Evolutionary conservation across 495 filamentous ascomycete genomes (phyloP).

Genomic region (Tuber magnatum): DNA sequence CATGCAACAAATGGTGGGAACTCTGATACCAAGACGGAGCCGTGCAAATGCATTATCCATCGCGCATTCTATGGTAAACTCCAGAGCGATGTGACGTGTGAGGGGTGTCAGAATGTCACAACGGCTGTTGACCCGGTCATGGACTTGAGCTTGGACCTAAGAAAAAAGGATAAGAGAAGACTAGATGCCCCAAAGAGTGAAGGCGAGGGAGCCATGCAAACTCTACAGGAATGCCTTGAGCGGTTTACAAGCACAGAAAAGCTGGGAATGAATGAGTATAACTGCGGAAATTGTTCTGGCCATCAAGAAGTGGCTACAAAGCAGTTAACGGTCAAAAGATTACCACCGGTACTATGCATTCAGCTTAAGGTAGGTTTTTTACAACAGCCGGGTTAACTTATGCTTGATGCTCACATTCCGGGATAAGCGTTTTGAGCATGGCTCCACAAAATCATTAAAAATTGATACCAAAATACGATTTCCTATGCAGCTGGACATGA

Average conservation of each 20-base stretch:
- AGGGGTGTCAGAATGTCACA: slow-evolving; percentile 68
- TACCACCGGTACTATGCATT: slow-evolving; percentile 82
- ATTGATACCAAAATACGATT: slow-evolving; percentile 74
- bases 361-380: slow-evolving; percentile 66
- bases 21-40: slow-evolving; percentile 53
- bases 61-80: slow-evolving; percentile 81
- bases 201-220: slow-evolving; percentile 45
- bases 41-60: slow-evolving; percentile 80
- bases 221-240: slow-evolving; percentile 68
- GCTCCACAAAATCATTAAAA: slow-evolving; percentile 60
- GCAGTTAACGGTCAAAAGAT: slow-evolving; percentile 66
- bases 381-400: neutral
- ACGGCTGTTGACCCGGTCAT: slow-evolving; percentile 76
- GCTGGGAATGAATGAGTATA: slow-evolving; percentile 67
- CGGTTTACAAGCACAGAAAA: slow-evolving; percentile 68
- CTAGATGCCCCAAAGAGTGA: slow-evolving; percentile 26
- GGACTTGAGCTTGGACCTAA: slow-evolving; percentile 74
- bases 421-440: slow-evolving; percentile 69
- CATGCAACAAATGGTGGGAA: slow-evolving; percentile 61
- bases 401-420: neutral
- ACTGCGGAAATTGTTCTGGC: slow-evolving; percentile 66
- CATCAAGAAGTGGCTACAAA: slow-evolving; percentile 65
- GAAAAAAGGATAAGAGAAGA: slow-evolving; percentile 49
- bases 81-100: slow-evolving; percentile 77
- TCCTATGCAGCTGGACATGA: slow-evolving; percentile 78